Conservation (phyloP, 257 asterid species). For the Solanum pennellii region DNA sequence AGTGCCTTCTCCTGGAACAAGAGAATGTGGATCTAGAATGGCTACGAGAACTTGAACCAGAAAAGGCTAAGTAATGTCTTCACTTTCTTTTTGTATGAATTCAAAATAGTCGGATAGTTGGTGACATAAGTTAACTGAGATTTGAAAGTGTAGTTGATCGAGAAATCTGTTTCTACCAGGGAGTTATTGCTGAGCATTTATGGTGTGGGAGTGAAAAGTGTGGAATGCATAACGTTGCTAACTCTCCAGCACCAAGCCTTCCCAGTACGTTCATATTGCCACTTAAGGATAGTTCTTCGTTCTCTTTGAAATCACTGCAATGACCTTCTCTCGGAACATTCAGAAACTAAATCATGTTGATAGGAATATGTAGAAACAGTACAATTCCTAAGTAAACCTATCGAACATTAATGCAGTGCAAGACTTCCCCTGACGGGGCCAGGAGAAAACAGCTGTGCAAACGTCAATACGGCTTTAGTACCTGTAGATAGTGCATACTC, state of each 20-base stretch:
- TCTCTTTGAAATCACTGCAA: not conserved
- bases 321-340: not conserved
- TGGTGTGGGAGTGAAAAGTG: slow-evolving; percentile 60
- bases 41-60: slow-evolving; percentile 5
- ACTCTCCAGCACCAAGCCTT: slow-evolving; percentile 44
- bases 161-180: slow-evolving; percentile 11
- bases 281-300: not conserved
- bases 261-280: slow-evolving; percentile 30
- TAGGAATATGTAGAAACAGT: not conserved
- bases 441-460: not conserved
- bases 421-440: slow-evolving; percentile 12
- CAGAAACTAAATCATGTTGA: not conserved
- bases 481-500: not conserved
- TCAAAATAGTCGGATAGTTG: not conserved
- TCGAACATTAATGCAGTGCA: slow-evolving; percentile 13
- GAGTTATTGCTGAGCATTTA: slow-evolving; percentile 33
- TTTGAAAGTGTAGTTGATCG: not conserved
- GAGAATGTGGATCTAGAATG: slow-evolving; percentile 10
- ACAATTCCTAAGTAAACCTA: not conserved
- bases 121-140: not conserved
- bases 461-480: not conserved
- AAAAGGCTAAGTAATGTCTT: slow-evolving; percentile 3
- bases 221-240: slow-evolving; percentile 56
- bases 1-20: not conserved
- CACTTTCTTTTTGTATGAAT: not conserved